phyloP scores from a whole-genome alignment of 257 asterid genomes.

The Fraxinus americana region DNA sequence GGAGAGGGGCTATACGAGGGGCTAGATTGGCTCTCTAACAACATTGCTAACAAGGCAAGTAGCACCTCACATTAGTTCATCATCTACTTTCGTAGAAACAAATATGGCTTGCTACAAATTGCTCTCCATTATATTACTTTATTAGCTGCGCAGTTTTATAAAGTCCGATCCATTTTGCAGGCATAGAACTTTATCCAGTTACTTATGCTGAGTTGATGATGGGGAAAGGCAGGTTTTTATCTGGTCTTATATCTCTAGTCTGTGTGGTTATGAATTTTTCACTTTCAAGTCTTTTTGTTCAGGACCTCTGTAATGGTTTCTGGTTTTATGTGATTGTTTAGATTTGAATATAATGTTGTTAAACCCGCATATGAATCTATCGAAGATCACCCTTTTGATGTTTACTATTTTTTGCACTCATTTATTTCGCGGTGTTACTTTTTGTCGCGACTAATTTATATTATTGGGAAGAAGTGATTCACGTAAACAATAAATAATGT shows the following conservation, averaged over 20 bases:
- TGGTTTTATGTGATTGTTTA: conserved; percentile 28
- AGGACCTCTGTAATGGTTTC: conserved; percentile 42
- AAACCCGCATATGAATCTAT: background rate
- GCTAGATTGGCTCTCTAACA: conserved; percentile 90
- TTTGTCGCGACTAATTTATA: background rate
- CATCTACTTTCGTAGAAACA: background rate
- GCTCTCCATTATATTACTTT: background rate
- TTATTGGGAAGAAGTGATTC: background rate
- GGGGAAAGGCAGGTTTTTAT: conserved; percentile 59
- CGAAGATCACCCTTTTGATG: background rate
- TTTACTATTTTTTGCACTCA: background rate
- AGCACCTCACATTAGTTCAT: background rate
- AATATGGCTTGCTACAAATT: background rate
- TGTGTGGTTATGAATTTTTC: conserved; percentile 40
- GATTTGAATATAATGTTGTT: too few relatives aligned
- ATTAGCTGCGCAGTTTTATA: conserved; percentile 4
- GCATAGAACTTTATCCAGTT: conserved; percentile 44
- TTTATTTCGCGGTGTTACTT: background rate
- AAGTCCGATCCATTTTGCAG: conserved; percentile 37
- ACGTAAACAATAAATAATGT: too few relatives aligned
- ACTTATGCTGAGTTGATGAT: conserved; percentile 42
- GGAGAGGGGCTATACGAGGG: conserved; percentile 96
- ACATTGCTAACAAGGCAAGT: conserved; percentile 79
- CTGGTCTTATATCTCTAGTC: conserved; percentile 37
- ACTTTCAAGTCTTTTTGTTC: conserved; percentile 26